These are phyloP conservation scores for Coemansia sp. DNA, from an alignment of 192 early-diverging fungal species.

Conservation along the genomic window DNA sequence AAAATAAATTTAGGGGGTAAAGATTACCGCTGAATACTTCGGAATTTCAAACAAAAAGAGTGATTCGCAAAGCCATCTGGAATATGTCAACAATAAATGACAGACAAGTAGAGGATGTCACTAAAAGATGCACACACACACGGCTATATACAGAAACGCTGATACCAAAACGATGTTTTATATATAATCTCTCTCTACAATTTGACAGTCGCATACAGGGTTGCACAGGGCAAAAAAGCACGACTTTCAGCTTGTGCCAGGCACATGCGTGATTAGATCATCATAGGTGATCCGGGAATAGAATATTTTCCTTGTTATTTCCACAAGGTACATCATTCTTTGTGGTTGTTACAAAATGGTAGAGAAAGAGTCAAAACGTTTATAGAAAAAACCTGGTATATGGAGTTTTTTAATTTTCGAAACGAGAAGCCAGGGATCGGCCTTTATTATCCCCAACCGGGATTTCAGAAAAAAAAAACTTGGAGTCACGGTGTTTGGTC, in stretches of 20 bases:
- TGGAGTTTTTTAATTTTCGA: too few relatives aligned
- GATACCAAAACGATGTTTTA: too few relatives aligned
- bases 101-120: neutral
- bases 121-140: neutral
- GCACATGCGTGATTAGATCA: neutral
- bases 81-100: neutral
- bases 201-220: too few relatives aligned
- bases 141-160: too few relatives aligned
- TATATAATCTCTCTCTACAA: too few relatives aligned
- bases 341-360: neutral
- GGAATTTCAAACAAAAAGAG: neutral
- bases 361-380: neutral
- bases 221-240: too few relatives aligned
- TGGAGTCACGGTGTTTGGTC: neutral
- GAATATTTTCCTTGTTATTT: too few relatives aligned
- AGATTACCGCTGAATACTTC: neutral
- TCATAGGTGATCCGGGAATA: neutral
- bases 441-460: neutral
- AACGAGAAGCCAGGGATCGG: too few relatives aligned
- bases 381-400: too few relatives aligned
- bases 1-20: constrained; percentile 1
- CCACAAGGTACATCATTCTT: too few relatives aligned
- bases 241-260: neutral
- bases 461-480: neutral
- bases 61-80: neutral